Evolutionary conservation across 768 basidiomycete species (phyloP), one percentile per base, ranked within the genome.

Genomic region (Lentinus tigrinus): DNA sequence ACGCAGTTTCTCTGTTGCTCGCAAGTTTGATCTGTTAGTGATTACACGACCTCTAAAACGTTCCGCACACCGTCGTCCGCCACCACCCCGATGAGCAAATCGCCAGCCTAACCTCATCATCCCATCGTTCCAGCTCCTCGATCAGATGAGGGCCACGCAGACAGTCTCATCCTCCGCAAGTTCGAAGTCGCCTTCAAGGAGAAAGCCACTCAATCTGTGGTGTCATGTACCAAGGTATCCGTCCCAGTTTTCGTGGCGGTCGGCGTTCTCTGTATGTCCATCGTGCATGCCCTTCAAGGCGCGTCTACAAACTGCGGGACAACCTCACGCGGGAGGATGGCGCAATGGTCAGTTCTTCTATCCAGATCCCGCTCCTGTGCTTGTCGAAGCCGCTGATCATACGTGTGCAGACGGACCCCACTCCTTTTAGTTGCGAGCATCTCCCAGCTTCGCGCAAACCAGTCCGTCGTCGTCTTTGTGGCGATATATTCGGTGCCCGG

Each of bases 401-500:
- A 44, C 47, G 28, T 38, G 13, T 34, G 2, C 54, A 93, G 92
- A 94, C 97, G 77, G 96, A 98, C 72, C 96, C 96, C 4, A 83
- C 98, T 97, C 13, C 95, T 97, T 72, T 88, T 93, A 0, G 88
- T 97, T 28, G 80, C 84, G 52, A 91, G 81, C 63, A 78, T 95
- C 28, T 95, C 88, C 19, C 76, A 78, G 26, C 77, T 97, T 70
- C 82, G 81, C 48, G 78, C 89, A 37, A 85, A 84, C 65, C 85
- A 94, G 69, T 85, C 85, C 37, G 85, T 96, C 61, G 85, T 83
- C 16, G 78, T 98, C 53, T n/a, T n/a, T n/a, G n/a, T n/a, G n/a
- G n/a, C n/a, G n/a, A n/a, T n/a, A n/a, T n/a, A n/a, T 95, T 95
- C 66, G 95, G 95, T 28, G 95, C 87, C 61, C 96, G 7, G 94